These are phyloP conservation scores for Toxicodendron radicans DNA, from an alignment of 345 rosid genomes.

Conservation along the genomic window DNA sequence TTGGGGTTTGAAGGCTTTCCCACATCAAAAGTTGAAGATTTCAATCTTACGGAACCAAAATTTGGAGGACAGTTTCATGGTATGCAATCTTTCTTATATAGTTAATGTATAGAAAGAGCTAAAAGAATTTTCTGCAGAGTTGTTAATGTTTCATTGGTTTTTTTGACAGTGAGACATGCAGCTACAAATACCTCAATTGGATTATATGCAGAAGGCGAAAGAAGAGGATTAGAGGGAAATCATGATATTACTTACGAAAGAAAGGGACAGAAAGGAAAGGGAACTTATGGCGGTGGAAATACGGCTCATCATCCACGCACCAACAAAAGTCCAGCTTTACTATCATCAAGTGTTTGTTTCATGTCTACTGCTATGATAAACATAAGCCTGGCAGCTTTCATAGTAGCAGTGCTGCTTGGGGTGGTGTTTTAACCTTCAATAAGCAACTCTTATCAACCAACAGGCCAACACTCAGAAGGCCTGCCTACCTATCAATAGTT, in stretches of 20 bases:
- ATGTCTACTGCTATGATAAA: background rate
- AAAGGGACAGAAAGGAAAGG: slow-evolving; percentile 32
- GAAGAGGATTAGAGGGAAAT: background rate
- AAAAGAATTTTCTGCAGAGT: background rate
- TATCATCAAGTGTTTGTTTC: slow-evolving; percentile 14
- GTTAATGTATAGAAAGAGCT: background rate
- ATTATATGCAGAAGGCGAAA: slow-evolving; percentile 1
- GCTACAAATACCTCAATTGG: slow-evolving; percentile 11
- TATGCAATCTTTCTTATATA: background rate
- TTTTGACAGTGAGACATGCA: slow-evolving; percentile 9
- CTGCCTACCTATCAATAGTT: background rate
- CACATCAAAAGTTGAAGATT: slow-evolving; percentile 2
- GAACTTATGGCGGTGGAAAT: slow-evolving; percentile 34
- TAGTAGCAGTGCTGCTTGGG: background rate
- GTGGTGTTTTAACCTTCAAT: background rate
- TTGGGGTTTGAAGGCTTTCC: slow-evolving; percentile 17
- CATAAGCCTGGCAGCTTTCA: slow-evolving; percentile 19
- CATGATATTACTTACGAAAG: background rate
- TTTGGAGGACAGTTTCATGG: slow-evolving; percentile 24
- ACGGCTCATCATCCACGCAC: slow-evolving; percentile 18
- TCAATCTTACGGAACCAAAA: slow-evolving; percentile 11
- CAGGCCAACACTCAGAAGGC: background rate
- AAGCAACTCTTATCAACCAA: too few relatives aligned
- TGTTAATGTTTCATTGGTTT: background rate
- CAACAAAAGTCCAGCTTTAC: slow-evolving; percentile 18